Conservation (phyloP, 75 land plant genomes). For the Selaginella moellendorffii region DNA sequence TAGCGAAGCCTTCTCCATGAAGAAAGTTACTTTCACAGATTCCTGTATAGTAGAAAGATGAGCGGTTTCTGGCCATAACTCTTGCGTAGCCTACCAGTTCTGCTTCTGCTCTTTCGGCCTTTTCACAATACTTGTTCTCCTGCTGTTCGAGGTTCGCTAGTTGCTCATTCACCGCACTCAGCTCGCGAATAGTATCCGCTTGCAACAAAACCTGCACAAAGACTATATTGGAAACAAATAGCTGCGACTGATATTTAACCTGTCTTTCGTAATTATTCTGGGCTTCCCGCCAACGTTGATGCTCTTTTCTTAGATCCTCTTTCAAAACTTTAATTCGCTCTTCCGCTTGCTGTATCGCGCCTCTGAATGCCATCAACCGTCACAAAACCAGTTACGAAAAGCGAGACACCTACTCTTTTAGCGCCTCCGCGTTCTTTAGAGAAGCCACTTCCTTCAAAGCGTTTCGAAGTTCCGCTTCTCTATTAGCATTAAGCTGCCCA, state of each 20-base stretch:
- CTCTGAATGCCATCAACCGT: constrained; percentile 21
- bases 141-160: constrained; percentile 38
- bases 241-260: constrained; percentile 25
- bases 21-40: constrained; percentile 40
- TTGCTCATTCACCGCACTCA: constrained; percentile 45
- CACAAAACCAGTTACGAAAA: too few relatives aligned
- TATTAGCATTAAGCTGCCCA: constrained; percentile 30
- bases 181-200: constrained; percentile 87
- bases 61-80: not conserved
- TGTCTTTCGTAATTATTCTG: constrained; percentile 98
- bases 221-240: not conserved
- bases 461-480: constrained; percentile 32
- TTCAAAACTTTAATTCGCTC: constrained; percentile 44
- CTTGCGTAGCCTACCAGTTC: constrained; percentile 66
- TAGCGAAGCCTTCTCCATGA: constrained; percentile 39
- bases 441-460: constrained; percentile 15
- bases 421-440: constrained; percentile 13
- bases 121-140: constrained; percentile 35
- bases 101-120: constrained; percentile 29
- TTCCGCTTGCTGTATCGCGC: constrained; percentile 38
- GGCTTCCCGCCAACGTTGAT: constrained; percentile 65
- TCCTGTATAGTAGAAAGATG: constrained; percentile 25
- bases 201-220: constrained; percentile 66
- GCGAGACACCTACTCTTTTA: constrained; percentile 17
- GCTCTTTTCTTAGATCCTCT: constrained; percentile 56